Evolutionary conservation across 176 grass and related monocot genomes (phyloP).

Genomic region (sorghum (Sorghum bicolor)): DNA sequence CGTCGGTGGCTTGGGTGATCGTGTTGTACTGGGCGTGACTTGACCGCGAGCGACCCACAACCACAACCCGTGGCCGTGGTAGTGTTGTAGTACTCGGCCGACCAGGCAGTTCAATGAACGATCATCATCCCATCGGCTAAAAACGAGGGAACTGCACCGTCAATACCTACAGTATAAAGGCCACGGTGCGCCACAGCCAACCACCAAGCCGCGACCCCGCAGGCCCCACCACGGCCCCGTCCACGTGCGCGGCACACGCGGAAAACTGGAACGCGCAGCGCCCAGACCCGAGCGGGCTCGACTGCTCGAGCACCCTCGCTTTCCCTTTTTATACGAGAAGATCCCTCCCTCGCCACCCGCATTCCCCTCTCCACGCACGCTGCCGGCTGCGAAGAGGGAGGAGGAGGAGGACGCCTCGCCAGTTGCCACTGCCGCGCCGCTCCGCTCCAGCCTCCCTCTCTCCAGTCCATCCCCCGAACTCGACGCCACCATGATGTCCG

Average conservation of each 20-base stretch:
- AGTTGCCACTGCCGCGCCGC: not conserved
- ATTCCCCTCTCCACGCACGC: not conserved
- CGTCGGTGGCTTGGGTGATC: not conserved
- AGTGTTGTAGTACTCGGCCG: too few species aligned
- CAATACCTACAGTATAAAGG: too few species aligned
- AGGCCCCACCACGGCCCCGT: not conserved
- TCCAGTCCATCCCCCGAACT: not conserved
- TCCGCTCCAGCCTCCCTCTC: not conserved
- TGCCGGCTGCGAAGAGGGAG: constrained; percentile 5
- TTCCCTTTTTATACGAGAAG: constrained; percentile 22
- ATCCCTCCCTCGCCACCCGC: not conserved
- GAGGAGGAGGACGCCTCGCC: not conserved
- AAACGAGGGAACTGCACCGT: too few species aligned
- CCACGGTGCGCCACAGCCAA: too few species aligned
- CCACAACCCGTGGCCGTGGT: too few species aligned
- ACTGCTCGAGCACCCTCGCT: too few species aligned
- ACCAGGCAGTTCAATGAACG: too few species aligned
- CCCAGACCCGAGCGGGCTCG: not conserved
- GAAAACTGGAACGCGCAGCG: not conserved
- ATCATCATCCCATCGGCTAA: too few species aligned
- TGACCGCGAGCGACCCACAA: too few species aligned
- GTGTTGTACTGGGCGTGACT: too few species aligned
- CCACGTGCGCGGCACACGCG: constrained; percentile 19
- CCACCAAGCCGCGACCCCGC: too few species aligned
- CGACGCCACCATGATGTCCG: constrained; percentile 39